A percentile compares a stretch with the other conserved stretches of the same genome.
Conservation (phyloP, 257 asterid species). For the Solanum bulbocastanum region DNA sequence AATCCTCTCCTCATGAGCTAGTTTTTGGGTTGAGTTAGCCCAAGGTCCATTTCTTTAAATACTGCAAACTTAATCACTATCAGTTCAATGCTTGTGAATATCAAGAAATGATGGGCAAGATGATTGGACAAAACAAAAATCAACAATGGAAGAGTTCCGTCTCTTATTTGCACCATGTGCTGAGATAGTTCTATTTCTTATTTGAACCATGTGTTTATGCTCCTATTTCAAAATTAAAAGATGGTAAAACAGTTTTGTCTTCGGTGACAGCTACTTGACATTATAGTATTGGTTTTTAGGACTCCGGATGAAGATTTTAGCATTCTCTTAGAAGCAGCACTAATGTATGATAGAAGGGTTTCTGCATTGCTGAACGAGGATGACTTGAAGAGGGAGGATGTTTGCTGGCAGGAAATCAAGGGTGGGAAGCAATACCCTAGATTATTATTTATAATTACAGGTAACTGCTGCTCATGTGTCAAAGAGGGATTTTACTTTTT, state of each 20-base stretch:
- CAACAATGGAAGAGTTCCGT: neutral
- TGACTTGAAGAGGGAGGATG: constrained; percentile 53
- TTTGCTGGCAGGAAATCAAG: constrained; percentile 53
- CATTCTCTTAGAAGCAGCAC: constrained; percentile 92
- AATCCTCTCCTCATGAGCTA: neutral
- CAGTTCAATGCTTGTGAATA: neutral
- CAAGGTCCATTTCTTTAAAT: neutral
- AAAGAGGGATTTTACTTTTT: neutral
- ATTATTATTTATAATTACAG: constrained; percentile 84
- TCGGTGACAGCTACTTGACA: neutral
- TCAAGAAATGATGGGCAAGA: neutral
- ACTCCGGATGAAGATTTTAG: constrained; percentile 94
- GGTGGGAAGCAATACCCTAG: constrained; percentile 71
- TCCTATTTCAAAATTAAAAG: neutral
- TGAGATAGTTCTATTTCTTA: neutral
- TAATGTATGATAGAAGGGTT: constrained; percentile 92
- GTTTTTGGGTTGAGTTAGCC: neutral
- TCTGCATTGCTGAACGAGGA: constrained; percentile 71
- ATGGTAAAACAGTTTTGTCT: neutral
- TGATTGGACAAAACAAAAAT: neutral
- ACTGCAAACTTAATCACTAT: neutral
- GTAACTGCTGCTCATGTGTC: constrained; percentile 26
- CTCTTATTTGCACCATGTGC: neutral
- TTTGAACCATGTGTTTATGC: neutral
- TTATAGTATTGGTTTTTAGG: constrained; percentile 32